phyloP scores from a whole-genome alignment of 768 basidiomycete species.

The Pisolithus orientalis region DNA sequence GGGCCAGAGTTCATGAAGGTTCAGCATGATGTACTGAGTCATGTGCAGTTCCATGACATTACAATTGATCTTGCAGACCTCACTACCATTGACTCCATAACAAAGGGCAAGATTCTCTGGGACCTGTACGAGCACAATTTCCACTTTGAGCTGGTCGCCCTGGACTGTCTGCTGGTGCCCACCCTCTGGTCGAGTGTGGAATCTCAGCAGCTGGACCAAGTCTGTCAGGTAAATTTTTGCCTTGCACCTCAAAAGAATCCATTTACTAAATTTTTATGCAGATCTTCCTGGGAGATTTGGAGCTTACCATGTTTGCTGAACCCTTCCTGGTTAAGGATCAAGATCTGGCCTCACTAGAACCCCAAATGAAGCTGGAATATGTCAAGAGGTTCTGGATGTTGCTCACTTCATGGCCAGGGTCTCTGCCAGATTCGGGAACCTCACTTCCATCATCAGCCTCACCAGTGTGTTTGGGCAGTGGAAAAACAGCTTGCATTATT shows the following conservation, averaged over 20 bases:
- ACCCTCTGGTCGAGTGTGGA: background rate
- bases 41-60: background rate
- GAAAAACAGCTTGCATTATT: background rate
- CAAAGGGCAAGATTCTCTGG: constrained; percentile 10
- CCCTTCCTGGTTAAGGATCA: background rate
- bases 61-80: background rate
- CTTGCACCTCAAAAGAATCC: background rate
- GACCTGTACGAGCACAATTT: constrained; percentile 14
- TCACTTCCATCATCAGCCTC: background rate
- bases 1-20: background rate
- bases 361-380: background rate
- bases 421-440: background rate
- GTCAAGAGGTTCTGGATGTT: background rate
- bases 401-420: background rate
- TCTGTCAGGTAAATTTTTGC: background rate
- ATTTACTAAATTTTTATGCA: background rate
- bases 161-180: constrained; percentile 2
- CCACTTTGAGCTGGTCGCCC: constrained; percentile 10
- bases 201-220: background rate
- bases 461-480: background rate
- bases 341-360: background rate
- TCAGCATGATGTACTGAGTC: too few relatives aligned
- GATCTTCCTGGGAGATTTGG: background rate
- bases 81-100: background rate
- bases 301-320: background rate